Percentiles rank a stretch among this genome's conserved stretches.
Evolutionary conservation across 2,329 filamentous ascomycete genomes (phyloP).

Genomic region (Claviceps humidiphila): DNA sequence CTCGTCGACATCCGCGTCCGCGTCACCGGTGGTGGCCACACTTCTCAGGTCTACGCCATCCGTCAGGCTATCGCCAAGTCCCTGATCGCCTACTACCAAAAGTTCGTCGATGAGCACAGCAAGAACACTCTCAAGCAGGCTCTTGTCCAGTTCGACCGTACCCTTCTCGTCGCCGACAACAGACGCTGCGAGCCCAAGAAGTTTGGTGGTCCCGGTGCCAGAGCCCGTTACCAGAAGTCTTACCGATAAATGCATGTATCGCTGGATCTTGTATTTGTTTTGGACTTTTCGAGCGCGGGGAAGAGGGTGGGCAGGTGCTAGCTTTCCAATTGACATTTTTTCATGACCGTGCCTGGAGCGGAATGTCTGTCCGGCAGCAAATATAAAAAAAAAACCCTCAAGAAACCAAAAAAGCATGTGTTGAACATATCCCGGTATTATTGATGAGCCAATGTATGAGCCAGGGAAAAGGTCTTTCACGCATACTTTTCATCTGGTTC

Average conservation of each 20-base stretch:
- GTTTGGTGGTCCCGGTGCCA: slow-evolving; percentile 85
- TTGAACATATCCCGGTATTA: too few species aligned
- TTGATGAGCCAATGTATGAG: too few species aligned
- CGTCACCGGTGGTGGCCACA: slow-evolving; percentile 94
- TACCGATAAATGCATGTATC: slow-evolving; percentile 63
- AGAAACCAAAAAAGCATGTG: too few species aligned
- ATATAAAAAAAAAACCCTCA: too few species aligned
- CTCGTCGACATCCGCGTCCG: slow-evolving; percentile 95
- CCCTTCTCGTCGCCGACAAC: slow-evolving; percentile 97
- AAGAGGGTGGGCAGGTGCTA: background rate
- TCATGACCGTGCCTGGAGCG: too few species aligned
- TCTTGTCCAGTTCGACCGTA: slow-evolving; percentile 90
- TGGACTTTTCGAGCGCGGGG: background rate
- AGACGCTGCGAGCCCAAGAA: slow-evolving; percentile 99
- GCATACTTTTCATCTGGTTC: too few species aligned
- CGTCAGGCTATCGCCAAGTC: slow-evolving; percentile 95
- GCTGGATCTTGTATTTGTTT: background rate
- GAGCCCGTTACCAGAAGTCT: slow-evolving; percentile 96
- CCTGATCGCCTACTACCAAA: slow-evolving; percentile 81
- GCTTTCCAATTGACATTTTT: too few species aligned
- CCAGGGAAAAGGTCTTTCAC: too few species aligned
- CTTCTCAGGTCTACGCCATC: slow-evolving; percentile 94
- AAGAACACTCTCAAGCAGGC: slow-evolving; percentile 99
- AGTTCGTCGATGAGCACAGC: slow-evolving; percentile 99
- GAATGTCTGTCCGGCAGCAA: too few species aligned